These are phyloP conservation scores for Gracilaria vermiculophylla DNA, from an alignment of 23 red algal species.

Conservation along the genomic window DNA sequence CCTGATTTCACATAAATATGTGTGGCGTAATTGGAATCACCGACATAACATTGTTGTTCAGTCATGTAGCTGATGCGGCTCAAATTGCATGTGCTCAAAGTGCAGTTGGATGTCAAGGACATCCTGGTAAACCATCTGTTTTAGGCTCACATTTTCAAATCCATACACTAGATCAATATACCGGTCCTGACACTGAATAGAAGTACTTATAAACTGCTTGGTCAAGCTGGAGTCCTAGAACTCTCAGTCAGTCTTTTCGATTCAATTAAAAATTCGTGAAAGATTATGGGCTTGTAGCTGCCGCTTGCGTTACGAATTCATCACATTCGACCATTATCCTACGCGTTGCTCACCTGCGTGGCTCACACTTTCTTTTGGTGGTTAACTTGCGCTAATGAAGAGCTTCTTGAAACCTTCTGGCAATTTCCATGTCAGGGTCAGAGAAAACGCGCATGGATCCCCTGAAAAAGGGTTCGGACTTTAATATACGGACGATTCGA, in stretches of 20 bases:
- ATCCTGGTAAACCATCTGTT: no score
- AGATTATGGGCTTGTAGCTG: background rate
- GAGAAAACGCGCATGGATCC: slow-evolving; percentile 12
- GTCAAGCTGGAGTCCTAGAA: background rate
- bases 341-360: background rate
- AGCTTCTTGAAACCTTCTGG: background rate
- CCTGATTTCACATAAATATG: background rate
- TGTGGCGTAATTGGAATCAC: background rate
- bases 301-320: background rate
- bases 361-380: background rate
- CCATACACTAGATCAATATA: no score
- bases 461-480: background rate
- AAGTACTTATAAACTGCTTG: background rate
- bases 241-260: background rate
- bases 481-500: no score
- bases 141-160: no score
- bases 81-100: no score
- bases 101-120: no score
- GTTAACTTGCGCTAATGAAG: slow-evolving; percentile 12
- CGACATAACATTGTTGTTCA: background rate
- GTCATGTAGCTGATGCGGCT: no score
- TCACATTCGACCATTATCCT: background rate
- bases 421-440: slow-evolving; percentile 1
- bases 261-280: background rate
- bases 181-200: no score